phyloP scores from a whole-genome alignment of 2,329 filamentous ascomycete species.

The Endothia cerciana region DNA sequence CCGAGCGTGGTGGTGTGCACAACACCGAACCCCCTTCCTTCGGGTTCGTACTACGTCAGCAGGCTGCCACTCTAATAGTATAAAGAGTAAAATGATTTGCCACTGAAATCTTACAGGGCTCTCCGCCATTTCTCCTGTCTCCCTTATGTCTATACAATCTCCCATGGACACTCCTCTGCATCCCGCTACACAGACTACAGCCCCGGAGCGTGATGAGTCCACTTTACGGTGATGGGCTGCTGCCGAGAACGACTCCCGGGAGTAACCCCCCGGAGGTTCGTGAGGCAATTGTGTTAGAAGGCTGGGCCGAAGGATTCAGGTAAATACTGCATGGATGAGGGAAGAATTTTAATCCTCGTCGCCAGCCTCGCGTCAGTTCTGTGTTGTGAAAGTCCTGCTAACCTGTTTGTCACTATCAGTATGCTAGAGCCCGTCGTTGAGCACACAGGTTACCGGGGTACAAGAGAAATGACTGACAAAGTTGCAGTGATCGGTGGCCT shows the following conservation, averaged over 20 bases:
- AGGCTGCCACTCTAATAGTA: neutral
- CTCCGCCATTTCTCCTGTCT: neutral
- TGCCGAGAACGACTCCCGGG: neutral
- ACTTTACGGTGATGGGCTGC: conserved; percentile 6
- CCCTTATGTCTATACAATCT: neutral
- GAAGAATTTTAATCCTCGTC: too few relatives aligned
- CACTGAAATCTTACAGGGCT: neutral
- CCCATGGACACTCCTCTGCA: neutral
- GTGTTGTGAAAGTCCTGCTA: neutral
- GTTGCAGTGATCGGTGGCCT: conserved; percentile 48
- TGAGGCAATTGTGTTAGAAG: conserved; percentile 22
- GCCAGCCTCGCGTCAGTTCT: neutral
- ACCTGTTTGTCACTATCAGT: conserved; percentile 7
- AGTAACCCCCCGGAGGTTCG: conserved; percentile 17
- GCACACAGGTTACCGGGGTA: neutral
- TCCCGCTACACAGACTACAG: neutral
- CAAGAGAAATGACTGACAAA: neutral
- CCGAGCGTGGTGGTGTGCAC: neutral
- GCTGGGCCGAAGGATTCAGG: conserved; percentile 29
- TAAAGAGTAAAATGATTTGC: neutral
- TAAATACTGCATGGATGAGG: conserved; percentile 5
- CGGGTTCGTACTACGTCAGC: neutral
- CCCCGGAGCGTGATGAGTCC: conserved; percentile 20
- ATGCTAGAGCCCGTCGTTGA: neutral
- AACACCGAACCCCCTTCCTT: conserved; percentile 2